phyloP scores from a whole-genome alignment of 495 filamentous ascomycete genomes.

The Penicillium pulvis region DNA sequence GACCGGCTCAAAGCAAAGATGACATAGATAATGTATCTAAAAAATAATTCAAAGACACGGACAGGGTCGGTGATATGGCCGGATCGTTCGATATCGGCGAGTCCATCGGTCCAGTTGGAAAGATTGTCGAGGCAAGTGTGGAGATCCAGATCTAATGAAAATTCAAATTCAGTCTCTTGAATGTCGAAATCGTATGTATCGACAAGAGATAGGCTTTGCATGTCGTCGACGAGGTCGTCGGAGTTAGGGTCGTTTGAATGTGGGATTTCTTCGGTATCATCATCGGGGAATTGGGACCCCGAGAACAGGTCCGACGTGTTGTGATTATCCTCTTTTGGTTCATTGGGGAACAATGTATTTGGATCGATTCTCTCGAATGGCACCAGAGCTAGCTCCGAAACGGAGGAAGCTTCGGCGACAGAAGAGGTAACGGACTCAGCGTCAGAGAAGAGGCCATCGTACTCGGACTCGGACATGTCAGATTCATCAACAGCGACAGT shows the following conservation, averaged over 20 bases:
- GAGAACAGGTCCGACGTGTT: not conserved
- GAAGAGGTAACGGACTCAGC: not conserved
- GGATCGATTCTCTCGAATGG: not conserved
- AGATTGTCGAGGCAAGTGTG: not conserved
- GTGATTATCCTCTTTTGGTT: not conserved
- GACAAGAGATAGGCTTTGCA: not conserved
- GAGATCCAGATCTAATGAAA: conserved; percentile 12
- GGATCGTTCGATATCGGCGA: not conserved
- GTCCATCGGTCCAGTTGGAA: conserved; percentile 1
- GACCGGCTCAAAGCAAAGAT: conserved; percentile 8
- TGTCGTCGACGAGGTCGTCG: not conserved
- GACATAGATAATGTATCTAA: conserved; percentile 9
- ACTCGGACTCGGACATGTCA: not conserved
- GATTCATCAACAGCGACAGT: not conserved
- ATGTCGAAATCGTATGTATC: not conserved
- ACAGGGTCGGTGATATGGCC: not conserved
- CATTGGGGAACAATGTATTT: not conserved
- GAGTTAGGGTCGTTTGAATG: not conserved
- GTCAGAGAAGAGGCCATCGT: not conserved
- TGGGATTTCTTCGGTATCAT: not conserved
- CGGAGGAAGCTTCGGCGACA: not conserved
- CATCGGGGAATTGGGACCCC: not conserved
- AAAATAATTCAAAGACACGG: conserved; percentile 12
- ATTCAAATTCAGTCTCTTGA: conserved; percentile 1
- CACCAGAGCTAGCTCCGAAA: not conserved